Evolutionary conservation across 495 filamentous ascomycete genomes (phyloP).

Genomic region (Penicillium arizonense): DNA sequence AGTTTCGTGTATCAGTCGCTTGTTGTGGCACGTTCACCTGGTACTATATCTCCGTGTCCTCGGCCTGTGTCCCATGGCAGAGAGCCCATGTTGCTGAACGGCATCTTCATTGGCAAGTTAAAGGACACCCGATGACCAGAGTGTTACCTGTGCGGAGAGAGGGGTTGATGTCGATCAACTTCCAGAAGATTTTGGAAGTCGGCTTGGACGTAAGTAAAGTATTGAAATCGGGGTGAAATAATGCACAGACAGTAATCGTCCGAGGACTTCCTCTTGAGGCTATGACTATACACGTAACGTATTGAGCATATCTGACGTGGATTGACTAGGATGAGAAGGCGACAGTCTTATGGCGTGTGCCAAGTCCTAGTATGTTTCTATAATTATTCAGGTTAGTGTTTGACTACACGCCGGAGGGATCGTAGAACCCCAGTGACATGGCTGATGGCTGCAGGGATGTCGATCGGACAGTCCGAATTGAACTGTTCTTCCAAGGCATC

Average conservation of each 20-base stretch:
- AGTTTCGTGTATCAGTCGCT: background rate
- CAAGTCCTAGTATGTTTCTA: background rate
- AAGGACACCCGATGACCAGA: conserved; percentile 3
- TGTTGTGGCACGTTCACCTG: background rate
- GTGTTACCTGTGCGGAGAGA: background rate
- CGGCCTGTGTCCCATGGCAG: no score
- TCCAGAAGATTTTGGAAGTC: conserved; percentile 1
- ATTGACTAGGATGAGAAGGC: background rate
- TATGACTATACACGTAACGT: background rate
- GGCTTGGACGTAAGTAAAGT: background rate
- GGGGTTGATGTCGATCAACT: background rate
- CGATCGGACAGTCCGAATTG: no score
- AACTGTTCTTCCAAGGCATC: no score
- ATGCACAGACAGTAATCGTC: background rate
- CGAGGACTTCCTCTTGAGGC: background rate
- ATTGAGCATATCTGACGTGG: conserved; percentile 1
- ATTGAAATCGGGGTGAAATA: background rate
- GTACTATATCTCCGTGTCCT: no score
- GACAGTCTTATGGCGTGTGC: conserved; percentile 1
- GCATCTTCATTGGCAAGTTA: conserved; percentile 1
- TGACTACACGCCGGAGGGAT: background rate
- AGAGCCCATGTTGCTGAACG: background rate
- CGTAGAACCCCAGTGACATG: background rate
- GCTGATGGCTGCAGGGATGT: no score
- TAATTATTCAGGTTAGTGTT: background rate